These are phyloP conservation scores for Fomitiporia mediterranea DNA, from an alignment of 1,284 basidiomycete genomes.

Conservation along the genomic window DNA sequence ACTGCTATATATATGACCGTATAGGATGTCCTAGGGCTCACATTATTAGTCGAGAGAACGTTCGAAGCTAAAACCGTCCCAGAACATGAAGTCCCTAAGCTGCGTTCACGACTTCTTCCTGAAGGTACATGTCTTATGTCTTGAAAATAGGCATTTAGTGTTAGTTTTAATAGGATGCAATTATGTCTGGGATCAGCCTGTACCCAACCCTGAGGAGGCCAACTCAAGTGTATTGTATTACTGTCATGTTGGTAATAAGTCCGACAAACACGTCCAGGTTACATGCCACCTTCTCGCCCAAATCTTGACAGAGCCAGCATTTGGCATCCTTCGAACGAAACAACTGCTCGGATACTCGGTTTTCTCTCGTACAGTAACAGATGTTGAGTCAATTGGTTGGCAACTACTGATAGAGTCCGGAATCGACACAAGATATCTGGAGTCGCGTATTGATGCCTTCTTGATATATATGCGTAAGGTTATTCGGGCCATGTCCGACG, in stretches of 20 bases:
- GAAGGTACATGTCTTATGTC: constrained; percentile 40
- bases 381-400: constrained; percentile 69
- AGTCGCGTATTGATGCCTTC: too few relatives aligned
- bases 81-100: constrained; percentile 48
- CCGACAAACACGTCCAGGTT: constrained; percentile 53
- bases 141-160: constrained; percentile 18
- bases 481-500: constrained; percentile 53
- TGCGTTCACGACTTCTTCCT: constrained; percentile 63
- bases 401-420: constrained; percentile 91
- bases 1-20: neutral
- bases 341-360: constrained; percentile 97
- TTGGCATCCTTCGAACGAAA: constrained; percentile 88
- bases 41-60: constrained; percentile 67
- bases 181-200: constrained; percentile 61
- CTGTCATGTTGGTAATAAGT: constrained; percentile 62
- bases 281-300: constrained; percentile 62
- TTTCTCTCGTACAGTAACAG: constrained; percentile 51
- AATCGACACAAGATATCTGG: constrained; percentile 76
- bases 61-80: constrained; percentile 58
- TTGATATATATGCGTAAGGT: constrained; percentile 62
- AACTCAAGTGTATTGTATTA: constrained; percentile 85
- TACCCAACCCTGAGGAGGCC: constrained; percentile 81
- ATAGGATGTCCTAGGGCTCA: constrained; percentile 72
- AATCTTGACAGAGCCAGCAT: constrained; percentile 86
- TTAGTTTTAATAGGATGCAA: too few relatives aligned